Percentiles rank a stretch among this genome's conserved stretches.
phyloP scores from a whole-genome alignment of 1,139 yeast species.

The Debaryomyces singareniensis region DNA sequence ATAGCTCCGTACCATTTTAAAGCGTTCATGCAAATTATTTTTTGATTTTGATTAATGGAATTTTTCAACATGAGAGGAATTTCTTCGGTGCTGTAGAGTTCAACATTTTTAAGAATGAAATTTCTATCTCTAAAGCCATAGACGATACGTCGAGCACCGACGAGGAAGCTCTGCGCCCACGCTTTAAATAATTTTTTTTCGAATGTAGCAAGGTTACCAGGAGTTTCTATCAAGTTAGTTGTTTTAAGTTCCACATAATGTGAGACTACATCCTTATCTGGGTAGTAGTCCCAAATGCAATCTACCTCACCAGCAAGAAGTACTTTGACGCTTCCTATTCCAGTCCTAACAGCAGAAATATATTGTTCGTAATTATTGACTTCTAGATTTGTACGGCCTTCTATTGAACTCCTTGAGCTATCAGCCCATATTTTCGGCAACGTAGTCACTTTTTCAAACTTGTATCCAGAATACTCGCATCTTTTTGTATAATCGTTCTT shows the following conservation, averaged over 20 bases:
- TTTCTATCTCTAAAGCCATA: constrained; percentile 84
- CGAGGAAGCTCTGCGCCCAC: constrained; percentile 92
- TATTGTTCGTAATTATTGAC: constrained; percentile 75
- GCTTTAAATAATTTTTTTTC: constrained; percentile 69
- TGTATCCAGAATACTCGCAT: constrained; percentile 66
- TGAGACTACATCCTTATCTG: constrained; percentile 47
- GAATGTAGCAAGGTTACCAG: constrained; percentile 50
- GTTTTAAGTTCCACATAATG: constrained; percentile 90
- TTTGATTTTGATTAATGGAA: constrained; percentile 34
- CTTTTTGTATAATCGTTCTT: constrained; percentile 30
- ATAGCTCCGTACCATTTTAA: constrained; percentile 82
- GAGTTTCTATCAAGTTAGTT: constrained; percentile 45
- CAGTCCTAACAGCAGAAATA: constrained; percentile 72
- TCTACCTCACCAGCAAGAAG: constrained; percentile 89
- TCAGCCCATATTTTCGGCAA: constrained; percentile 72
- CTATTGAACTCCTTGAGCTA: constrained; percentile 59
- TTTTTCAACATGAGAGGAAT: constrained; percentile 58
- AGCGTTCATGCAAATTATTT: constrained; percentile 66
- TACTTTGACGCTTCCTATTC: constrained; percentile 67
- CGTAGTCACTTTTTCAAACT: constrained; percentile 77
- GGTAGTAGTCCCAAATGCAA: constrained; percentile 77
- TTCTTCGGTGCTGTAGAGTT: constrained; percentile 70
- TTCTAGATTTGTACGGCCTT: constrained; percentile 47
- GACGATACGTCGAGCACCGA: constrained; percentile 72
- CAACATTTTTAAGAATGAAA: constrained; percentile 57